A percentile compares a stretch with the other conserved stretches of the same genome.
Conservation (phyloP, 1,284 basidiomycete genomes). For the Vanrija pseudolonga region DNA sequence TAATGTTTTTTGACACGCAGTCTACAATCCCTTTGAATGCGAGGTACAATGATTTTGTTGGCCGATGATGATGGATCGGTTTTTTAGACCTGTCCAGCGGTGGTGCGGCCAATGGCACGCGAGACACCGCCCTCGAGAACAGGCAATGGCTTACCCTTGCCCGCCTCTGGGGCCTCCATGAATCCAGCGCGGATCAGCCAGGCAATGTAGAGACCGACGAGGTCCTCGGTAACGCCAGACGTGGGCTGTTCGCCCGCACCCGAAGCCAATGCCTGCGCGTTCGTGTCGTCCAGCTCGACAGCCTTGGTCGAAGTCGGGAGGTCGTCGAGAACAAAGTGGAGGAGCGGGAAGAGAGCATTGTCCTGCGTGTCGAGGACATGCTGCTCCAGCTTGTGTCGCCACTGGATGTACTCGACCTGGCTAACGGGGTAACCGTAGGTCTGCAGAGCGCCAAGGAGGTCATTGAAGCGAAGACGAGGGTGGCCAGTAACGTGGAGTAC, state of each 20-base stretch:
- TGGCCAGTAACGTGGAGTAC: conserved; percentile 86
- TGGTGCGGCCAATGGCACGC: conserved; percentile 49
- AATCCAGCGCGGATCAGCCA: conserved; percentile 90
- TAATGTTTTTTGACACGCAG: too few species aligned
- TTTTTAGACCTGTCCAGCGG: conserved; percentile 27
- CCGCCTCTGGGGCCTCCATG: conserved; percentile 61
- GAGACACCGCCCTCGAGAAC: conserved; percentile 43
- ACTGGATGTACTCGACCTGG: conserved; percentile 83
- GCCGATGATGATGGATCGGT: neutral
- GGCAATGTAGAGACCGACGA: conserved; percentile 86
- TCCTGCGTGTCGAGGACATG: conserved; percentile 91
- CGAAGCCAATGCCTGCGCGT: conserved; percentile 66
- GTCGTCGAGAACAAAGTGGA: conserved; percentile 97
- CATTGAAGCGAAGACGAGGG: conserved; percentile 87
- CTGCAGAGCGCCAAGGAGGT: conserved; percentile 69
- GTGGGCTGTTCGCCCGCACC: conserved; percentile 54
- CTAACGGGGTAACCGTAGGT: conserved; percentile 77
- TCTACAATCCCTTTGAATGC: too few species aligned
- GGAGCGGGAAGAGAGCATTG: conserved; percentile 93
- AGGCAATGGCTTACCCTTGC: conserved; percentile 38
- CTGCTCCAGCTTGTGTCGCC: conserved; percentile 88
- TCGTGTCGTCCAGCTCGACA: conserved; percentile 83
- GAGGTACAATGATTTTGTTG: too few species aligned
- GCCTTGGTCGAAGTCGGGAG: conserved; percentile 94
- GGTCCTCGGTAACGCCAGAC: conserved; percentile 68